Conservation (phyloP, 2,329 filamentous ascomycete species). For the Alternaria ventricosa region DNA sequence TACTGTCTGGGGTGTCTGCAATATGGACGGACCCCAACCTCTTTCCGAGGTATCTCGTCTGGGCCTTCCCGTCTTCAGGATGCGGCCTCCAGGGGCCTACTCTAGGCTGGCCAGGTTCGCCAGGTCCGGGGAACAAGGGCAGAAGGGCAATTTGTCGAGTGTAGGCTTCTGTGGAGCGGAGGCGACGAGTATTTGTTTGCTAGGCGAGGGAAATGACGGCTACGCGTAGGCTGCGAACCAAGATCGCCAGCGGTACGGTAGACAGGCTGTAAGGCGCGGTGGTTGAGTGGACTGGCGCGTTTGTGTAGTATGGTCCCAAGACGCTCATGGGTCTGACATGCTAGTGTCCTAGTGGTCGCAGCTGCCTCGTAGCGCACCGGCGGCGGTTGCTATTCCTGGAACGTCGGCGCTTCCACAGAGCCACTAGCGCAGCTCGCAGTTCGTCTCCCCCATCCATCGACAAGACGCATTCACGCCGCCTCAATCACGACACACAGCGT, state of each 20-base stretch:
- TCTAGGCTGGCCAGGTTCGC: slow-evolving; percentile 11
- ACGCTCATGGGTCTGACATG: neutral
- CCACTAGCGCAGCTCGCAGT: slow-evolving; percentile 17
- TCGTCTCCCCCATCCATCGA: slow-evolving; percentile 32
- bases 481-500: slow-evolving; percentile 16
- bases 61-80: slow-evolving; percentile 18
- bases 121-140: slow-evolving; percentile 15
- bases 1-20: slow-evolving; percentile 9
- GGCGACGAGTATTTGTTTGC: neutral
- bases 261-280: slow-evolving; percentile 6
- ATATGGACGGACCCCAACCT: slow-evolving; percentile 10
- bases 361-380: slow-evolving; percentile 18
- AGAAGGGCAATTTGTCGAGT: neutral
- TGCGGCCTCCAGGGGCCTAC: slow-evolving; percentile 27
- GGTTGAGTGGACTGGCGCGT: slow-evolving; percentile 1
- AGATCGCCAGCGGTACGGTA: neutral
- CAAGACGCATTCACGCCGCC: slow-evolving; percentile 31
- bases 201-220: neutral
- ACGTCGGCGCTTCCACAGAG: slow-evolving; percentile 19
- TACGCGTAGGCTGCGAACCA: neutral
- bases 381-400: slow-evolving; percentile 19
- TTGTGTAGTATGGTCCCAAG: slow-evolving; percentile 5
- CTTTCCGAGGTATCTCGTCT: slow-evolving; percentile 20
- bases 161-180: neutral
- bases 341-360: slow-evolving; percentile 24